Conservation (phyloP, 2,329 filamentous ascomycete species). For the Fulvia fulva region DNA sequence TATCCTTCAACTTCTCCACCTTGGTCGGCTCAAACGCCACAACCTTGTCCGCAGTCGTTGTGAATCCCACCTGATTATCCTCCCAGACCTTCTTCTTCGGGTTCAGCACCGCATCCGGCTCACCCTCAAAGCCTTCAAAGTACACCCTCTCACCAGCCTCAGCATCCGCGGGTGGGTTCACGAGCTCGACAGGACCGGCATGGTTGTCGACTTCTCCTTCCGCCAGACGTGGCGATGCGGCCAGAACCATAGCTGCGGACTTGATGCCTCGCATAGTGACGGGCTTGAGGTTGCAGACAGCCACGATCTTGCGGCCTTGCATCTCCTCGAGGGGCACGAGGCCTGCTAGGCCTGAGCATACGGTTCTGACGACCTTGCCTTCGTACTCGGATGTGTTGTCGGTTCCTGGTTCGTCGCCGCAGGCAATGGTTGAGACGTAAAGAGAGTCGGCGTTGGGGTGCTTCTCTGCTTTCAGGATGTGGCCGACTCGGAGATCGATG, state of each 20-base stretch:
- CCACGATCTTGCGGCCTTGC: slow-evolving; percentile 92
- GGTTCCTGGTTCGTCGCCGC: slow-evolving; percentile 78
- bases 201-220: slow-evolving; percentile 83
- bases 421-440: slow-evolving; percentile 91
- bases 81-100: slow-evolving; percentile 99
- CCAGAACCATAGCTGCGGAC: slow-evolving; percentile 84
- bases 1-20: slow-evolving; percentile 70
- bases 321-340: slow-evolving; percentile 90
- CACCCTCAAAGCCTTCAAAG: slow-evolving; percentile 92
- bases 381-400: slow-evolving; percentile 91
- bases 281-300: slow-evolving; percentile 96
- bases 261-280: slow-evolving; percentile 96
- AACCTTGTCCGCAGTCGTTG: slow-evolving; percentile 73
- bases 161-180: slow-evolving; percentile 72
- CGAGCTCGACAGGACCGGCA: slow-evolving; percentile 87
- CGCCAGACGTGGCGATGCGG: slow-evolving; percentile 77
- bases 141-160: slow-evolving; percentile 82
- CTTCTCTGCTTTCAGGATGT: slow-evolving; percentile 92
- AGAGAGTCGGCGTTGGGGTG: slow-evolving; percentile 96
- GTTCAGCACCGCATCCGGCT: slow-evolving; percentile 90
- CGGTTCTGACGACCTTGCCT: slow-evolving; percentile 85
- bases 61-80: slow-evolving; percentile 92
- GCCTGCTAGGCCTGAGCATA: slow-evolving; percentile 95
- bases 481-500: slow-evolving; percentile 93
- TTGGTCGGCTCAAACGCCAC: slow-evolving; percentile 79